phyloP scores from a whole-genome alignment of 768 basidiomycete species.

The Leucosporidium yakuticum region DNA sequence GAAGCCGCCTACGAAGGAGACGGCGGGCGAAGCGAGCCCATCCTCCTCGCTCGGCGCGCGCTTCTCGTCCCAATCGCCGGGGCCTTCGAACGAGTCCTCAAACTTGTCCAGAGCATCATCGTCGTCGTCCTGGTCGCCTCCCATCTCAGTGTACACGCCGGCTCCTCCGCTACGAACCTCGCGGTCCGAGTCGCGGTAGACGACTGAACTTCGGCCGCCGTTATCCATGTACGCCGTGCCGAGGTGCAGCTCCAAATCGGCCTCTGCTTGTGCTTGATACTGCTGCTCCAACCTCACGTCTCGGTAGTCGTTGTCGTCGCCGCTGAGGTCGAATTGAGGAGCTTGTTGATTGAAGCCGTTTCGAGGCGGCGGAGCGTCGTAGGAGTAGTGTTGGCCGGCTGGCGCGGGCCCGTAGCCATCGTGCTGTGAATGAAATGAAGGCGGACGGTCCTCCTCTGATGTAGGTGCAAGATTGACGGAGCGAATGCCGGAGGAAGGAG shows the following conservation, averaged over 20 bases:
- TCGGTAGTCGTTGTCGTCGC: neutral
- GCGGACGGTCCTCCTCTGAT: neutral
- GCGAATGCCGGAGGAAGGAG: too few relatives aligned
- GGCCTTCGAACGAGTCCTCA: slow-evolving; percentile 29
- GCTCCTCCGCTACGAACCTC: slow-evolving; percentile 20
- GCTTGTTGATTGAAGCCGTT: neutral
- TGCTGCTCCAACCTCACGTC: neutral
- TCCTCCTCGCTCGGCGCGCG: neutral
- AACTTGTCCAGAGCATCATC: slow-evolving; percentile 12
- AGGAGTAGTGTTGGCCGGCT: neutral
- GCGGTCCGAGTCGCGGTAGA: neutral
- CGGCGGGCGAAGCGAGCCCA: slow-evolving; percentile 5
- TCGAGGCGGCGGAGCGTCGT: neutral
- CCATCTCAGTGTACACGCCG: slow-evolving; percentile 18
- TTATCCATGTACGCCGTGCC: slow-evolving; percentile 9
- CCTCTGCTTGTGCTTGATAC: neutral
- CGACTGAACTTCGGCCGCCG: slow-evolving; percentile 18
- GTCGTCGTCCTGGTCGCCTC: slow-evolving; percentile 27
- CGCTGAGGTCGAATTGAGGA: neutral
- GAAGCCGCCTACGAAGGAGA: slow-evolving; percentile 26
- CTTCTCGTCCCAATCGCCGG: neutral
- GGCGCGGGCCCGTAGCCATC: neutral
- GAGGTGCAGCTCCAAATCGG: slow-evolving; percentile 17
- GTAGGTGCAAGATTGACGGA: too few relatives aligned
- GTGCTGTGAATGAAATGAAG: neutral